Evolutionary conservation across 2,329 filamentous ascomycete genomes (phyloP).

Genomic region (Lecanoromycetidae sp.): DNA sequence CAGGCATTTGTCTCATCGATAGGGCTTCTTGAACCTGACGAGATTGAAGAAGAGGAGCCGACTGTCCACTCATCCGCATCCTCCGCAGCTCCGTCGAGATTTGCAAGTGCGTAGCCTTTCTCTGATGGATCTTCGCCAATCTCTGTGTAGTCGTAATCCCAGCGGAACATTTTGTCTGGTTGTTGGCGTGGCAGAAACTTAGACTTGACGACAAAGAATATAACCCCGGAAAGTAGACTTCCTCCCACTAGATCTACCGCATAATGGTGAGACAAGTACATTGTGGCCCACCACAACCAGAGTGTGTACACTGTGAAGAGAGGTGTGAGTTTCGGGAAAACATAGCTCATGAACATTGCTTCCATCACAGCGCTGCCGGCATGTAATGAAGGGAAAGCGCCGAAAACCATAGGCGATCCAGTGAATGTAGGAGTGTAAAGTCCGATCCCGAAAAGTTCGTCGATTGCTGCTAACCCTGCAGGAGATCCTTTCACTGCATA

Average conservation of each 20-base stretch:
- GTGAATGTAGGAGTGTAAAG: constrained; percentile 89
- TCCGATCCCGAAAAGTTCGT: constrained; percentile 79
- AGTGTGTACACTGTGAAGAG: constrained; percentile 72
- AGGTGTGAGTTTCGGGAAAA: constrained; percentile 71
- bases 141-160: constrained; percentile 94
- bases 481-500: constrained; percentile 86
- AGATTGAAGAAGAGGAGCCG: constrained; percentile 67
- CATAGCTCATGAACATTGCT: constrained; percentile 83
- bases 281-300: constrained; percentile 98
- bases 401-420: constrained; percentile 81
- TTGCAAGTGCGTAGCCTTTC: constrained; percentile 44
- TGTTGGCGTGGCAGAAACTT: constrained; percentile 75
- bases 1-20: constrained; percentile 48
- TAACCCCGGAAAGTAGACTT: constrained; percentile 61
- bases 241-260: constrained; percentile 85
- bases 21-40: constrained; percentile 51
- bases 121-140: constrained; percentile 51
- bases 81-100: constrained; percentile 41
- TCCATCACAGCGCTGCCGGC: constrained; percentile 80
- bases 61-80: constrained; percentile 86
- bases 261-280: constrained; percentile 97
- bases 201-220: constrained; percentile 71
- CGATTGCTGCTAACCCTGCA: constrained; percentile 77
- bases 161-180: constrained; percentile 72
- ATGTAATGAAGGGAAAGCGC: constrained; percentile 88